These are phyloP conservation scores for Apiospora aurea DNA, from an alignment of 2,329 filamentous ascomycete species.

Conservation along the genomic window DNA sequence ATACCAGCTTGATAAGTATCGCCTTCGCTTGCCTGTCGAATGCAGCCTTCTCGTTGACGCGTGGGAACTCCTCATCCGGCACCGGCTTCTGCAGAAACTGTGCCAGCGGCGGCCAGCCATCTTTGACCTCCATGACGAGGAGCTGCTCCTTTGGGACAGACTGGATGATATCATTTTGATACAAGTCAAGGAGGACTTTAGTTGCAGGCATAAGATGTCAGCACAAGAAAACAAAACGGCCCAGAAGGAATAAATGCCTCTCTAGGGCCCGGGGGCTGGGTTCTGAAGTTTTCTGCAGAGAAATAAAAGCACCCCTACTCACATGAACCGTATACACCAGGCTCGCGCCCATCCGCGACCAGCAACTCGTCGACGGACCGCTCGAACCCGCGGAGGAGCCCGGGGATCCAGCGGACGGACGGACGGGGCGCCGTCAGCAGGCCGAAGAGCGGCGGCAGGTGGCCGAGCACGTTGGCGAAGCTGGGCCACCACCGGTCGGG, in stretches of 20 bases:
- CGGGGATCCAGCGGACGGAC: conserved; percentile 15
- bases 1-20: not conserved
- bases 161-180: conserved; percentile 19
- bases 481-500: conserved; percentile 36
- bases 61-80: conserved; percentile 30
- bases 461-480: conserved; percentile 28
- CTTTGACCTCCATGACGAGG: conserved; percentile 26
- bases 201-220: not conserved
- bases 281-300: not conserved
- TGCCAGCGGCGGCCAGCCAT: conserved; percentile 38
- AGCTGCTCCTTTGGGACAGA: conserved; percentile 5
- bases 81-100: conserved; percentile 33
- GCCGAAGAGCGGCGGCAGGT: conserved; percentile 9
- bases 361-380: not conserved
- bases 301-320: not conserved
- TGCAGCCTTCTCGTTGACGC: conserved; percentile 28
- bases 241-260: not conserved
- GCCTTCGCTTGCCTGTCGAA: not conserved
- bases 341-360: not conserved
- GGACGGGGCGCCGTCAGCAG: conserved; percentile 9
- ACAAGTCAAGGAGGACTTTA: conserved; percentile 8
- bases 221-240: not conserved
- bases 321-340: conserved; percentile 4
- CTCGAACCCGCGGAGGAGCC: not conserved
- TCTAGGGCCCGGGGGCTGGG: not conserved